Evolutionary conservation across 345 rosid genomes (phyloP).

Genomic region (Moringa oleifera): DNA sequence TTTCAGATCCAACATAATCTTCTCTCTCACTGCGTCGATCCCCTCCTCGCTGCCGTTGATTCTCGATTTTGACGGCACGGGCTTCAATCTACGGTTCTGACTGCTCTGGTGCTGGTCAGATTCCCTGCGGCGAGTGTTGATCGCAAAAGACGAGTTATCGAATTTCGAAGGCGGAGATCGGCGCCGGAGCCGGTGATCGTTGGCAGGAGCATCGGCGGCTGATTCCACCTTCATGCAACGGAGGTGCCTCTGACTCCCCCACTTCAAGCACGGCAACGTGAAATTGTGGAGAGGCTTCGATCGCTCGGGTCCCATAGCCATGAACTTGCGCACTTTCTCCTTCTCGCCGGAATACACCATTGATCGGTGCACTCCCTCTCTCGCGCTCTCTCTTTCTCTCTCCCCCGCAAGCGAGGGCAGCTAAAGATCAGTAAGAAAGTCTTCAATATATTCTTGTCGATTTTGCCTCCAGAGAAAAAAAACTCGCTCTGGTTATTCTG

Average conservation of each 20-base stretch:
- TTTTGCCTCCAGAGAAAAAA: background rate
- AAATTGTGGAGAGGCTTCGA: constrained; percentile 48
- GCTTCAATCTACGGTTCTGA: constrained; percentile 18
- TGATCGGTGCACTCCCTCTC: constrained; percentile 19
- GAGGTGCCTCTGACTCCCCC: constrained; percentile 43
- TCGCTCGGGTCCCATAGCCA: constrained; percentile 46
- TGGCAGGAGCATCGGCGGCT: constrained; percentile 13
- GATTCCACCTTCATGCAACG: constrained; percentile 37
- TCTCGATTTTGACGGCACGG: constrained; percentile 15
- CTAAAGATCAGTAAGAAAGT: background rate
- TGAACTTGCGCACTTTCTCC: constrained; percentile 13
- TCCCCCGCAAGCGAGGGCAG: background rate
- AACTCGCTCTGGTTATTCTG: background rate
- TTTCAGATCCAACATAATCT: constrained; percentile 51
- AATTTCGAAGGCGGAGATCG: constrained; percentile 32
- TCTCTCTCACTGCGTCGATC: constrained; percentile 51
- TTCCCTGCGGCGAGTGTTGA: constrained; percentile 15
- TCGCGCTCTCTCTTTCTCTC: constrained; percentile 1
- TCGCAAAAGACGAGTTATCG: constrained; percentile 8
- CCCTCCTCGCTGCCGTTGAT: constrained; percentile 42
- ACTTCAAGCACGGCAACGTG: constrained; percentile 42
- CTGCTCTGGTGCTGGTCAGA: constrained; percentile 5
- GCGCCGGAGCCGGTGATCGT: constrained; percentile 27
- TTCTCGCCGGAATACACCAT: constrained; percentile 34
- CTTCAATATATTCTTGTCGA: background rate